Percentiles rank a stretch among this genome's conserved stretches.
phyloP scores from a whole-genome alignment of 2,329 filamentous ascomycete species.

The Lizonia empirigonia region DNA sequence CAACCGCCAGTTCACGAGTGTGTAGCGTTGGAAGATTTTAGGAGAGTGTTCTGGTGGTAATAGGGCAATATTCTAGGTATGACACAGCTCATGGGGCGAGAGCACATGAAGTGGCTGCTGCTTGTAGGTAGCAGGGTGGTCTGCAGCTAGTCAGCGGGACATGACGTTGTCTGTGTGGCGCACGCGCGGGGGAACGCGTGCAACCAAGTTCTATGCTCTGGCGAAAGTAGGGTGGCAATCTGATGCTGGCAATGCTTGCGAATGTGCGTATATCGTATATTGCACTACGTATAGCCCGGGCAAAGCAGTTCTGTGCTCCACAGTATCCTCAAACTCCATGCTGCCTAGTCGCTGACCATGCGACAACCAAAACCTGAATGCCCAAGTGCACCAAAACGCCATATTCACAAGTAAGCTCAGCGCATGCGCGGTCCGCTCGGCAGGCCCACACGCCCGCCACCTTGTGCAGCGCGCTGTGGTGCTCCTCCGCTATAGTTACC shows the following conservation, averaged over 20 bases:
- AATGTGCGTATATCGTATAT: neutral
- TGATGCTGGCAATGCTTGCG: constrained; percentile 1
- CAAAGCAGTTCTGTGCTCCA: neutral
- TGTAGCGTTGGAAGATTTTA: constrained; percentile 1
- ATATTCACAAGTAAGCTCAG: constrained; percentile 18
- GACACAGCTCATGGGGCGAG: constrained; percentile 10
- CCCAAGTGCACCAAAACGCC: constrained; percentile 29
- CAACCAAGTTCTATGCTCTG: constrained; percentile 1
- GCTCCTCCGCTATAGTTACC: constrained; percentile 31
- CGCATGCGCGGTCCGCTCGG: constrained; percentile 49
- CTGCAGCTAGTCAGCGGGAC: constrained; percentile 14
- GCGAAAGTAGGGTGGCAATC: neutral
- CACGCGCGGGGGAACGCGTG: constrained; percentile 13
- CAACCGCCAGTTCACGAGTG: constrained; percentile 1
- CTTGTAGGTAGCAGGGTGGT: constrained; percentile 8
- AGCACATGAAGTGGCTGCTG: constrained; percentile 18
- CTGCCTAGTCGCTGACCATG: constrained; percentile 15
- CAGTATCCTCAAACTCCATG: constrained; percentile 2
- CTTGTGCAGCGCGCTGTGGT: constrained; percentile 34
- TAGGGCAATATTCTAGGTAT: neutral
- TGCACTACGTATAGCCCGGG: constrained; percentile 1
- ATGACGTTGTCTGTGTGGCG: constrained; percentile 20
- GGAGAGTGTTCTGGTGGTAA: neutral
- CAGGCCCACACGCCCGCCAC: constrained; percentile 45
- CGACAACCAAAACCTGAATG: constrained; percentile 5